phyloP scores from a whole-genome alignment of 2,329 filamentous ascomycete species.

The Cucurbitaria berberidis region DNA sequence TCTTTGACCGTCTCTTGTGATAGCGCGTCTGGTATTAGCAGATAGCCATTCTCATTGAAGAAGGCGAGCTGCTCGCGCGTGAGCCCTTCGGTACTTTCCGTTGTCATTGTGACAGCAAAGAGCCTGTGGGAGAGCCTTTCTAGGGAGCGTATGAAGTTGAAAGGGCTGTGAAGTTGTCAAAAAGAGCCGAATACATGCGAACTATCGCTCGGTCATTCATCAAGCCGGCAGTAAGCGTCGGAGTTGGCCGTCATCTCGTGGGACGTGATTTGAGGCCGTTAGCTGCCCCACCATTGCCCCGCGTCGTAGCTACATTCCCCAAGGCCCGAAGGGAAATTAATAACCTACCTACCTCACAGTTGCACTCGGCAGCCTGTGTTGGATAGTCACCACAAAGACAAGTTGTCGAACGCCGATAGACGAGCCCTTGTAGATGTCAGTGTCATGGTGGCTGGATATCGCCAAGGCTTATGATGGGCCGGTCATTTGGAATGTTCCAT shows the following conservation, averaged over 20 bases:
- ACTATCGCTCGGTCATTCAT: neutral
- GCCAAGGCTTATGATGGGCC: neutral
- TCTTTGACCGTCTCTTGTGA: conserved; percentile 66
- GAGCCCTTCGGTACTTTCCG: conserved; percentile 59
- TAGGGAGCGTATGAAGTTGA: neutral
- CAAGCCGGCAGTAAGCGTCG: conserved; percentile 21
- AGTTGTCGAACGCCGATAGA: neutral
- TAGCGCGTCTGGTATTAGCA: conserved; percentile 82
- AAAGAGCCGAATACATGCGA: neutral
- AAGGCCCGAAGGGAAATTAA: too few species aligned
- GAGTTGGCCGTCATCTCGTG: conserved; percentile 26
- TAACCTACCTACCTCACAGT: too few species aligned
- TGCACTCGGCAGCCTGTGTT: neutral
- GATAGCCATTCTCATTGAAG: conserved; percentile 86
- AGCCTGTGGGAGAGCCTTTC: neutral
- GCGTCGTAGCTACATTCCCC: neutral
- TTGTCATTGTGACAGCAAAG: conserved; percentile 20
- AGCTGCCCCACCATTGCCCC: conserved; percentile 15
- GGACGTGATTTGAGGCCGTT: conserved; percentile 1
- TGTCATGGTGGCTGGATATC: neutral
- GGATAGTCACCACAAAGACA: neutral
- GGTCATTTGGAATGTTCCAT: too few species aligned
- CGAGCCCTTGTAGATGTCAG: neutral
- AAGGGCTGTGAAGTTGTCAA: neutral
- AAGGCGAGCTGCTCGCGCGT: conserved; percentile 71